Conservation (phyloP, 106 monocot genomes). For the Dendrobium chrysotoxum region DNA sequence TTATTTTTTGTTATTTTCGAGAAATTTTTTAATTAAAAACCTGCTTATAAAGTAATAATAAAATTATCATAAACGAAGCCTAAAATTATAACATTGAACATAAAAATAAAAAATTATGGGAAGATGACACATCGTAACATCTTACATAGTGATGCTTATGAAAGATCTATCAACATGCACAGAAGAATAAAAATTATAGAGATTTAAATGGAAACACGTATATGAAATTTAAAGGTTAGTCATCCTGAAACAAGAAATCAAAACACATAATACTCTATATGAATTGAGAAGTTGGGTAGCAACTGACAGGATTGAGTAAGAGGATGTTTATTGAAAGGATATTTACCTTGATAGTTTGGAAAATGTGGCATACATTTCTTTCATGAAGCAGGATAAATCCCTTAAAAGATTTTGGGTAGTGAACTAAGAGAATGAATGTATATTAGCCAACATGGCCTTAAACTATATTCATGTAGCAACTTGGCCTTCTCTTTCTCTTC, state of each 20-base stretch:
- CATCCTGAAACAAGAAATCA: too few species aligned
- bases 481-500: slow-evolving; percentile 51
- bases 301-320: background rate
- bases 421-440: background rate
- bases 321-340: background rate
- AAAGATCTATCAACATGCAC: background rate
- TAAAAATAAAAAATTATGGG: background rate
- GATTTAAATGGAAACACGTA: background rate
- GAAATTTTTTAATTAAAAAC: too few species aligned
- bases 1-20: too few species aligned
- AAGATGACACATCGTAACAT: background rate
- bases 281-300: background rate
- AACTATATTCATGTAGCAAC: slow-evolving; percentile 25
- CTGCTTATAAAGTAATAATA: too few species aligned
- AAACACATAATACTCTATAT: too few species aligned
- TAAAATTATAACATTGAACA: too few species aligned
- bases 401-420: background rate
- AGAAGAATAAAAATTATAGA: background rate
- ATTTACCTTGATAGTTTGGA: background rate
- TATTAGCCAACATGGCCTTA: slow-evolving; percentile 10
- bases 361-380: background rate
- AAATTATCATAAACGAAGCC: too few species aligned
- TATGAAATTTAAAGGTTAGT: too few species aligned
- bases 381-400: background rate
- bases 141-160: background rate